A percentile compares a stretch with the other conserved stretches of the same genome.
Conservation (phyloP, 805 yeast species). For the Grigorovia transvaalensis region DNA sequence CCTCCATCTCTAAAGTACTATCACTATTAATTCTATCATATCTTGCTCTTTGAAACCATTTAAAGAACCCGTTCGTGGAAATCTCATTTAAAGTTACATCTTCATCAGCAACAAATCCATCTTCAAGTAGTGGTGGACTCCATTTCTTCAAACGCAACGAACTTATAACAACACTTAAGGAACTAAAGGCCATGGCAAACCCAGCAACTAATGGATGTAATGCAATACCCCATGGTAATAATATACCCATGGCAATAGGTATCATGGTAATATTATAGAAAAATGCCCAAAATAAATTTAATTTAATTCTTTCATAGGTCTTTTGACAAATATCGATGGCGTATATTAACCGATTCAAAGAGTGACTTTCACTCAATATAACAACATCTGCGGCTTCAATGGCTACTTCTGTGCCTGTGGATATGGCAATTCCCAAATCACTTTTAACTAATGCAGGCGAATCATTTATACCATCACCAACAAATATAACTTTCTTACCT, state of each 20-base stretch:
- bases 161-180: constrained; percentile 77
- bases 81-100: not conserved
- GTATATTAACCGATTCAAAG: constrained; percentile 41
- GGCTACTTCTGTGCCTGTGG: constrained; percentile 92
- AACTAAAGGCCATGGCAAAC: constrained; percentile 85
- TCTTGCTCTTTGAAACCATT: not conserved
- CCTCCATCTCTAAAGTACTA: not conserved
- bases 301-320: constrained; percentile 63
- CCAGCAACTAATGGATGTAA: constrained; percentile 87
- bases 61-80: not conserved
- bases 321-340: constrained; percentile 59
- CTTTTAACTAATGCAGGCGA: constrained; percentile 91
- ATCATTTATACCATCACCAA: constrained; percentile 97
- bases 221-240: constrained; percentile 65
- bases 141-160: constrained; percentile 65
- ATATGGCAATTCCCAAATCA: constrained; percentile 82
- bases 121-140: constrained; percentile 29
- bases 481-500: constrained; percentile 54
- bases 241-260: constrained; percentile 91
- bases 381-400: constrained; percentile 95
- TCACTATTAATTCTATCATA: not conserved
- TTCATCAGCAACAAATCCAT: not conserved
- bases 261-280: constrained; percentile 76
- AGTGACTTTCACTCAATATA: constrained; percentile 36
- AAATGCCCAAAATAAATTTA: constrained; percentile 81